These are phyloP conservation scores for Pholiota conissans DNA, from an alignment of 768 basidiomycete species.

Conservation along the genomic window DNA sequence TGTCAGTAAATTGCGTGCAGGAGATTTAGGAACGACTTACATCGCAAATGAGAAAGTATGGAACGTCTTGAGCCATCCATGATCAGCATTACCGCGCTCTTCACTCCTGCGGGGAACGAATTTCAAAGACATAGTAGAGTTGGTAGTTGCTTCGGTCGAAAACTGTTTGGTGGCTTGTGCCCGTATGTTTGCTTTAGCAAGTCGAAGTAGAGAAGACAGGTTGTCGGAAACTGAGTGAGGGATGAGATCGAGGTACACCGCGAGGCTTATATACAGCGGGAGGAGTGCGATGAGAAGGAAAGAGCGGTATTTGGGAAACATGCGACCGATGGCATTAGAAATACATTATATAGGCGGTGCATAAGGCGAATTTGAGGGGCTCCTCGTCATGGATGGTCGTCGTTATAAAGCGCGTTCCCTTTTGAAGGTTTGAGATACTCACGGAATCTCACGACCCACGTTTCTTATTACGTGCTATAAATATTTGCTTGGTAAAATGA, in stretches of 20 bases:
- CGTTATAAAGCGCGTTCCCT: slow-evolving; percentile 16
- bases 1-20: background rate
- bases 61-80: slow-evolving; percentile 87
- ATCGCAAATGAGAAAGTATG: slow-evolving; percentile 79
- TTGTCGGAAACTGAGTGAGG: slow-evolving; percentile 28
- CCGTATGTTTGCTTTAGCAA: slow-evolving; percentile 34
- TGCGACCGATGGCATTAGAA: slow-evolving; percentile 25
- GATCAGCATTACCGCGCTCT: slow-evolving; percentile 72
- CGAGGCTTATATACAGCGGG: slow-evolving; percentile 42
- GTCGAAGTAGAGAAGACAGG: slow-evolving; percentile 38
- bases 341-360: slow-evolving; percentile 10
- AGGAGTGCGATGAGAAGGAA: slow-evolving; percentile 38
- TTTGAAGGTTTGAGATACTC: slow-evolving; percentile 11
- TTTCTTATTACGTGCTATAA: background rate
- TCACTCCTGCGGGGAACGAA: slow-evolving; percentile 57
- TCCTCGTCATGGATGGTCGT: background rate
- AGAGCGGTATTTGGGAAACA: slow-evolving; percentile 32
- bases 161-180: slow-evolving; percentile 21
- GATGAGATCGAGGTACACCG: slow-evolving; percentile 32
- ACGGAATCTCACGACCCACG: slow-evolving; percentile 13
- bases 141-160: slow-evolving; percentile 1
- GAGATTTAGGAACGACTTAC: slow-evolving; percentile 36
- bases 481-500: background rate
- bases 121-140: slow-evolving; percentile 30
- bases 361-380: slow-evolving; percentile 10